Evolutionary conservation across 2,329 filamentous ascomycete species (phyloP).

Genomic region (Fusarium sambucinum): DNA sequence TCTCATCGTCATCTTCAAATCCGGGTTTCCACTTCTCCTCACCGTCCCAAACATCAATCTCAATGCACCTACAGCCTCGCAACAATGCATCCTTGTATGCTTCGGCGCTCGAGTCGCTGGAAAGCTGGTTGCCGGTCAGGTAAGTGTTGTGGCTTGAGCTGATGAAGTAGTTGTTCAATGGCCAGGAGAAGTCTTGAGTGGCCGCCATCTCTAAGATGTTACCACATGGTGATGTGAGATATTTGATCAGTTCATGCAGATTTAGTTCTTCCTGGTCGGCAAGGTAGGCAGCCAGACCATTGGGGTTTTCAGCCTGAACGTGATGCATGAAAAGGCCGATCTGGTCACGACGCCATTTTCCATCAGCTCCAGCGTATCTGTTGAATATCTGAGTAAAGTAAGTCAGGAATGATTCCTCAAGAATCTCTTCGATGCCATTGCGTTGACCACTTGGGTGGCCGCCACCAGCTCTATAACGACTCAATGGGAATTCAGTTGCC

Average conservation of each 20-base stretch:
- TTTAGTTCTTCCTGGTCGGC: conserved; percentile 4
- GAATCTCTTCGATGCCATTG: conserved; percentile 10
- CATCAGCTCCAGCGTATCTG: conserved; percentile 2
- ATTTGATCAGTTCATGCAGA: conserved; percentile 2
- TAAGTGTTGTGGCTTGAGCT: conserved; percentile 97
- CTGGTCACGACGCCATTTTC: conserved; percentile 6
- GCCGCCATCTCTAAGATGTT: conserved; percentile 15
- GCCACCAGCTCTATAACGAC: background rate
- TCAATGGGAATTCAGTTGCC: background rate
- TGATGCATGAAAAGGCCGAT: conserved; percentile 21
- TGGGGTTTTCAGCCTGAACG: conserved; percentile 8
- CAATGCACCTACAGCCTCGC: conserved; percentile 86
- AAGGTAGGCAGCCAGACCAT: conserved; percentile 14
- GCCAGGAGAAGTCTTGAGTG: conserved; percentile 68
- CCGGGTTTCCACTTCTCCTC: conserved; percentile 56
- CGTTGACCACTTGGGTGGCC: conserved; percentile 10
- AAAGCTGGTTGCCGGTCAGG: conserved; percentile 85
- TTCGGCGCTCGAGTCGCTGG: conserved; percentile 79
- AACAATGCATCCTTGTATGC: conserved; percentile 82
- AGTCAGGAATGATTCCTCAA: conserved; percentile 8
- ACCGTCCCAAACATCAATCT: conserved; percentile 95
- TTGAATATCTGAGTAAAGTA: conserved; percentile 10
- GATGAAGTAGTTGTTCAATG: conserved; percentile 90
- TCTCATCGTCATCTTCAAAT: background rate
- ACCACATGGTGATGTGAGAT: conserved; percentile 21